Evolutionary conservation across 2,329 filamentous ascomycete genomes (phyloP).

Genomic region (Trichoderma sp.): DNA sequence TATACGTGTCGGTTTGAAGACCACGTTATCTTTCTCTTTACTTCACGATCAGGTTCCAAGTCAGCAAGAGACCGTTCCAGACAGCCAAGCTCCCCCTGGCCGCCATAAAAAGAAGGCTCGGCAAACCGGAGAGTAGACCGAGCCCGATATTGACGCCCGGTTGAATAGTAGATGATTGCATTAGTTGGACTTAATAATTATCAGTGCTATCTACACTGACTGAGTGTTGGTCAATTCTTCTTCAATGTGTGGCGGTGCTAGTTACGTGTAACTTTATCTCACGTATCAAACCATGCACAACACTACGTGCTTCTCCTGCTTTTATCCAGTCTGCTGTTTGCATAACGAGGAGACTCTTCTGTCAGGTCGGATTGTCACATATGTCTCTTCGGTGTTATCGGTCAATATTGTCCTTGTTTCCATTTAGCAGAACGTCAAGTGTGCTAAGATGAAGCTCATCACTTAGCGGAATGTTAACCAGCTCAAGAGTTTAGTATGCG

Average conservation of each 20-base stretch:
- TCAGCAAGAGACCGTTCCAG: neutral
- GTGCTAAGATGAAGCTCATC: neutral
- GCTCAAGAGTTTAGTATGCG: neutral
- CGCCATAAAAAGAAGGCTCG: neutral
- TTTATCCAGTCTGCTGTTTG: neutral
- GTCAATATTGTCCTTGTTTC: neutral
- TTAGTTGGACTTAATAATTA: neutral
- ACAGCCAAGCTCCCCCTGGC: neutral
- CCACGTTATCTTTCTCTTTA: neutral
- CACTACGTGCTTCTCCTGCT: too few relatives aligned
- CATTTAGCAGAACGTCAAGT: neutral
- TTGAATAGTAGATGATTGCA: neutral
- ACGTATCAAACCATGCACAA: neutral
- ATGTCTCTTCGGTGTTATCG: neutral
- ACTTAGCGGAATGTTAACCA: neutral
- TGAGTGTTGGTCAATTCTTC: neutral
- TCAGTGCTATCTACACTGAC: neutral
- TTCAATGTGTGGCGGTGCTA: neutral
- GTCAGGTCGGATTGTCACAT: rapidly evolving
- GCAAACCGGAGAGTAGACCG: neutral
- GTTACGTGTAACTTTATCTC: neutral
- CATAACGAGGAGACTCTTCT: neutral
- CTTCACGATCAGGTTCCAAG: neutral
- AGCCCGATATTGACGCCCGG: neutral
- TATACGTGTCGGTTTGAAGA: neutral